Base-by-base conservation (phyloP, 495 filamentous ascomycete genomes). In the Hyaloscypha finlandica region DNA sequence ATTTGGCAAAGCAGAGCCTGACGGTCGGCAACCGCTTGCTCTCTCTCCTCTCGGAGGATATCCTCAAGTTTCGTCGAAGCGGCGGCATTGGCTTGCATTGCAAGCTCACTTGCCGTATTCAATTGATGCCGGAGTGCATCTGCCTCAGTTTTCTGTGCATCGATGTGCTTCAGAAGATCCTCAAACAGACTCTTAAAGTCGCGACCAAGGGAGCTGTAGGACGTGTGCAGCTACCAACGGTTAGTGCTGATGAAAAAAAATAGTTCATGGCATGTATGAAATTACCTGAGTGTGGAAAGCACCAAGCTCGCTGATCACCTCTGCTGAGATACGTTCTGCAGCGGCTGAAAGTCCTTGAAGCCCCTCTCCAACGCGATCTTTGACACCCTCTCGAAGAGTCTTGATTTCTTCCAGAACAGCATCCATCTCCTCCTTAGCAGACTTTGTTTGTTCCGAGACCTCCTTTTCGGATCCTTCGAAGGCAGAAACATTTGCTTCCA, bases 401-500 rank as follows among this genome's bases (percentile, higher is more conserved):
- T 95, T 93, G 74, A 98, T 97, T 72, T 96, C 95, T 70, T 95
- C 94, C 4, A 99, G 84, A 29, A 97, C 89, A 32, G 84, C 80
- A 70, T 97, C 93, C 92, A 97, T 96, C 65, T 95, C 90, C 61
- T 93, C 88, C 71, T 91, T 92, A 3, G 92, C 89, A 58, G 84
- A 78, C 31, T 84, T 80, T 20, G 88, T 90, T 70, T 94, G 89
- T 19, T 81, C 80, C 35, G 88, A 83, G 12, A 95, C 84, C 67
- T 90, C 84, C 25, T 80, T 73, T 75, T 91, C 88, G 16, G 87
- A 89, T 35, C 80, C 78, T 32, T 88, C 81, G 65, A 97, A 92
- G 1, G 82, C 80, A 16, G 81, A 78, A 14, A 87, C 79, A 73
- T 91, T 90, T 31, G 84, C 81, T 62, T 90, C 80, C 0, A 99